Conservation (phyloP, 2,329 filamentous ascomycete species). For the Colletotrichum endophyticum region DNA sequence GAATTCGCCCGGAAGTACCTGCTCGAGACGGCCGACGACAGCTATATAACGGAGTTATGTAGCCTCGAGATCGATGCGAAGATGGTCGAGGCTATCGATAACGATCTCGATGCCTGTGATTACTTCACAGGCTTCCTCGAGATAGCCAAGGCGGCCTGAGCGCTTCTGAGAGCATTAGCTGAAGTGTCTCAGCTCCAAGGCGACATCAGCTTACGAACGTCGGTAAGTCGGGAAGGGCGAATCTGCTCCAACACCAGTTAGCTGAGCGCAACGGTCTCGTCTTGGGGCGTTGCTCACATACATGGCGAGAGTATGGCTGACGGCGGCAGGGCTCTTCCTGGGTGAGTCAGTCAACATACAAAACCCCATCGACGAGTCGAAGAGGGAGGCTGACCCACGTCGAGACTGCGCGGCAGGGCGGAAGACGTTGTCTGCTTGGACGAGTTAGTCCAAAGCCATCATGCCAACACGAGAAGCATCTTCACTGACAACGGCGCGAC, state of each 20-base stretch:
- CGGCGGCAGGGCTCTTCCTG: background rate
- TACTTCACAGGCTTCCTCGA: background rate
- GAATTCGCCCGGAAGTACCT: too few species aligned
- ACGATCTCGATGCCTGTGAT: rapidly evolving
- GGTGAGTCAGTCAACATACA: background rate
- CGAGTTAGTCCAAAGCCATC: background rate
- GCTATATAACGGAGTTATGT: rapidly evolving
- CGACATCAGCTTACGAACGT: background rate
- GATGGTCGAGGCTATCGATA: background rate
- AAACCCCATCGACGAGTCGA: background rate
- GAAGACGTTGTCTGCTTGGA: background rate
- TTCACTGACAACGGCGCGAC: background rate
- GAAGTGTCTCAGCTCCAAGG: background rate
- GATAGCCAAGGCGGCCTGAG: background rate
- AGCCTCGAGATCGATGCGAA: background rate
- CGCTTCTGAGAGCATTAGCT: background rate
- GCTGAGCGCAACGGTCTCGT: background rate
- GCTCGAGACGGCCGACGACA: too few species aligned
- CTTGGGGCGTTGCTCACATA: background rate
- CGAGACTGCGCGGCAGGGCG: background rate
- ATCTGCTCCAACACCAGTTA: background rate
- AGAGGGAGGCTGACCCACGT: background rate
- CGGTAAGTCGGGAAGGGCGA: background rate
- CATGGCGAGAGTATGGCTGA: background rate
- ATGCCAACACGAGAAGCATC: background rate